Conservation (phyloP, 2,329 filamentous ascomycete genomes). For the Calonectria pseudoreteaudii region DNA sequence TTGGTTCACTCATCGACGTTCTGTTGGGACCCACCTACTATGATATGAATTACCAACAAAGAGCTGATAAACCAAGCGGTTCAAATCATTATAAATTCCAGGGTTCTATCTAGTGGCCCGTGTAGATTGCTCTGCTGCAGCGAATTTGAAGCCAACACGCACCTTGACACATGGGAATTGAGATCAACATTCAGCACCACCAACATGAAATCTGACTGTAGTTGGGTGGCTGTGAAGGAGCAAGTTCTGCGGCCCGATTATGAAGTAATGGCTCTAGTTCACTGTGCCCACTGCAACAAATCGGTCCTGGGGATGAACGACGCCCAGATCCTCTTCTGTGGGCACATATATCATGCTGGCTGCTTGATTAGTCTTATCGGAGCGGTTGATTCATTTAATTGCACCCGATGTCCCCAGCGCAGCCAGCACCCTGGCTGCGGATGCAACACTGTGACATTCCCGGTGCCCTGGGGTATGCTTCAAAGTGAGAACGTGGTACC, state of each 20-base stretch:
- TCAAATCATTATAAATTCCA: neutral
- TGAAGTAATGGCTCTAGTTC: neutral
- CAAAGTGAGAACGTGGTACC: neutral
- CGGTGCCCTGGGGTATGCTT: neutral
- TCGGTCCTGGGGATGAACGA: neutral
- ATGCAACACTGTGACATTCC: neutral
- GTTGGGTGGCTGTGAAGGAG: neutral
- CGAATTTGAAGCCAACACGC: neutral
- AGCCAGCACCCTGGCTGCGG: neutral
- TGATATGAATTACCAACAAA: neutral
- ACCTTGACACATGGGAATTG: neutral
- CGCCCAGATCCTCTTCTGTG: neutral
- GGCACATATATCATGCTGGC: neutral
- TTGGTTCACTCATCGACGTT: neutral
- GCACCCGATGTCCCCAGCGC: neutral
- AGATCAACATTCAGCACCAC: neutral
- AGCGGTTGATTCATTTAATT: neutral
- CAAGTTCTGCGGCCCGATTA: neutral
- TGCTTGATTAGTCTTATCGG: neutral
- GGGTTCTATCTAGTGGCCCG: neutral
- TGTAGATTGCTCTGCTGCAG: too few relatives aligned
- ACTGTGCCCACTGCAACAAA: neutral
- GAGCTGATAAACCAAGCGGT: neutral
- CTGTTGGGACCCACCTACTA: neutral
- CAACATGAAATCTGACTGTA: neutral